phyloP scores from a whole-genome alignment of 2,329 filamentous ascomycete genomes.

The Neonectria hederae region DNA sequence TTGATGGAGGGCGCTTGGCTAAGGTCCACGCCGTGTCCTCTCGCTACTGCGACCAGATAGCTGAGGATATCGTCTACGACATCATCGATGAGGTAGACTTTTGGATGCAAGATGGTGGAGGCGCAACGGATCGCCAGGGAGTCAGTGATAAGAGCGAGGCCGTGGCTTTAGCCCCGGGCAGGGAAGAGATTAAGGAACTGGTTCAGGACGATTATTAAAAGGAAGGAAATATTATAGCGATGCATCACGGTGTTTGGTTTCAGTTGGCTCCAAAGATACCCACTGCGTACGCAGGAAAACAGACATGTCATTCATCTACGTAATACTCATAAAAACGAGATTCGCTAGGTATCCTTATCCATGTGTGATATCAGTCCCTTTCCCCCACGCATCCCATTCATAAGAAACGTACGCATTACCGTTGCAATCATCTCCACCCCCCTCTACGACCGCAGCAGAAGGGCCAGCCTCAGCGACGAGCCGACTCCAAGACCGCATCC shows the following conservation, averaged over 20 bases:
- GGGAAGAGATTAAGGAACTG: slow-evolving; percentile 71
- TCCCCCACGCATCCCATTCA: slow-evolving; percentile 14
- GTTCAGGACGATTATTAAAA: slow-evolving; percentile 66
- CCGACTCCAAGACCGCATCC: slow-evolving; percentile 19
- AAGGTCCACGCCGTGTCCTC: slow-evolving; percentile 72
- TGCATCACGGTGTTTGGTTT: slow-evolving; percentile 24
- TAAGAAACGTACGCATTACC: slow-evolving; percentile 25
- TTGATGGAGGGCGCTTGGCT: slow-evolving; percentile 36
- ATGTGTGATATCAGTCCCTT: slow-evolving; percentile 21
- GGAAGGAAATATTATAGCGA: background rate
- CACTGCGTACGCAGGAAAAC: slow-evolving; percentile 29
- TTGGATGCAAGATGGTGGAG: slow-evolving; percentile 75
- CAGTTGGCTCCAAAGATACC: slow-evolving; percentile 41
- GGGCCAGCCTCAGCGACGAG: slow-evolving; percentile 22
- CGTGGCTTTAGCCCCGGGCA: slow-evolving; percentile 54
- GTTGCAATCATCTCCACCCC: slow-evolving; percentile 1
- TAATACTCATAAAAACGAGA: slow-evolving; percentile 17
- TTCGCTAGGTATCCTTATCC: slow-evolving; percentile 14
- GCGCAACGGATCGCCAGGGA: slow-evolving; percentile 57
- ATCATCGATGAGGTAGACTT: slow-evolving; percentile 95
- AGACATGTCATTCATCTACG: slow-evolving; percentile 20
- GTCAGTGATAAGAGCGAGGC: slow-evolving; percentile 57
- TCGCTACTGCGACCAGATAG: slow-evolving; percentile 91
- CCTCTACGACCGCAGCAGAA: background rate
- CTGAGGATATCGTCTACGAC: slow-evolving; percentile 92